Base-by-base conservation (phyloP, 163 green algal species). In the Chlamydomonas reinhardtii region DNA sequence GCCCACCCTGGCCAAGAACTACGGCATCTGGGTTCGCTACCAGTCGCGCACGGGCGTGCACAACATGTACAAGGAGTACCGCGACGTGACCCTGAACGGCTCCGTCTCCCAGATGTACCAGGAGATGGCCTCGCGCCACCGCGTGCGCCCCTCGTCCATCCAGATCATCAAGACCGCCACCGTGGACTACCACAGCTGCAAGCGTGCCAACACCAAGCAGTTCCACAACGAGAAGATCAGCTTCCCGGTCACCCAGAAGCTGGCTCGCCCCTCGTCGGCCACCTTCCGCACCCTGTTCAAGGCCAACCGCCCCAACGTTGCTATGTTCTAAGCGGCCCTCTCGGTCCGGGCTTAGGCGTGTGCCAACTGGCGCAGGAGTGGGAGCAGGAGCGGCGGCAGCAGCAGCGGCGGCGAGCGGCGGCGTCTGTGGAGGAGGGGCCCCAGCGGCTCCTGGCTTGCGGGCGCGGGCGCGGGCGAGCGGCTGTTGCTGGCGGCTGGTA, bases 1-100 rank as follows among this genome's bases (percentile, higher is more conserved):
- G 89, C 95, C 97, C 74, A 99, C 98, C 31, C 98, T 94, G 15
- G 94, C 99, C 62, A 99, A 99, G 95, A 99, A 99, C 96, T 99
- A 96, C 92, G 98, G 97, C 91, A 95, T 99, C 76, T 99, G 98
- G 98, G 93, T 99, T 74, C 96, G 98, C 62, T 99, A 99, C 94
- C 94, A 96, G 90, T 98, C 95, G 25, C 95, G 98, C 69, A 99
- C 97, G 52, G 97, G 97, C 69, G 96, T 96, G 86, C 92, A 95
- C 90, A 95, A 95, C 90, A 95, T 95, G 92, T 99, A 99, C 97
- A 99, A 99, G 71, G 98, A 99, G 96, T 99, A 99, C 96, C 94
- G 98, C 66, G 97, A 99, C 92, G 92, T 94, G 31, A 99, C 98
- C 56, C 94, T 99, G 43, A 99, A 99, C 91, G 97, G 96, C 61